Evolutionary conservation across 768 basidiomycete species (phyloP), one percentile per base, ranked within the genome.

Genomic region (Russula olivacea): DNA sequence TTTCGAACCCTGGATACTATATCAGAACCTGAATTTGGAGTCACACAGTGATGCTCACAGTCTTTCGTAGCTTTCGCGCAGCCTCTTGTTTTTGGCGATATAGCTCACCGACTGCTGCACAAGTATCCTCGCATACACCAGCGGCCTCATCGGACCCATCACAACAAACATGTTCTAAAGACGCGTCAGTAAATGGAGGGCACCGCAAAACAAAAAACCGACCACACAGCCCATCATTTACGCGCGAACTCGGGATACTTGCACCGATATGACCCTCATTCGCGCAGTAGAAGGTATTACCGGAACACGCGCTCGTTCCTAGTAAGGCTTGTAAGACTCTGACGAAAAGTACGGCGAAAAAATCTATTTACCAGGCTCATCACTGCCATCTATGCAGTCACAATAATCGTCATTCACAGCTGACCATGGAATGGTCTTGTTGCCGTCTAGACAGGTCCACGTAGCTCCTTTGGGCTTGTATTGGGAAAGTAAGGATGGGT

Each of bases 221-320:
- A 93, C 93, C 94, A 73, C 96, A 99, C 28, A 98, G 79, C 1
- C 96, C 95, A 72, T 99, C 96, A 49, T 84, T 87, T 14, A 99
- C 94, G 67, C 91, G 79, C 38, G 92, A 88, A 64, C 87, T 85
- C 12, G 86, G 81, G 60, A 99, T 89, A 50, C 70, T 81, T 3
- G 86, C 78, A 1, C 94, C 93, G 70, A 94, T 80, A 74, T 98
- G 95, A 0, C 94, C 97, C 50, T 82, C 78, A 71, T 98, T 99
- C 71, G 72, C 74, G 73, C 96, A 99, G 74, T 88, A 89, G 79
- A 96, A 98, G 32, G 73, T 75, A 25, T 79, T 81, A 66, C 87
- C 82, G 5, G 83, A 79, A 71, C 93, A 97, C 34, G 94, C 93
- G 61, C 88, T 83, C 25, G 93, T 95, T 55, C 92, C 91, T 93